Percentiles rank a stretch among this genome's conserved stretches.
These are phyloP conservation scores for Calonectria pseudoturangicola DNA, from an alignment of 2,329 filamentous ascomycete species.

Conservation along the genomic window DNA sequence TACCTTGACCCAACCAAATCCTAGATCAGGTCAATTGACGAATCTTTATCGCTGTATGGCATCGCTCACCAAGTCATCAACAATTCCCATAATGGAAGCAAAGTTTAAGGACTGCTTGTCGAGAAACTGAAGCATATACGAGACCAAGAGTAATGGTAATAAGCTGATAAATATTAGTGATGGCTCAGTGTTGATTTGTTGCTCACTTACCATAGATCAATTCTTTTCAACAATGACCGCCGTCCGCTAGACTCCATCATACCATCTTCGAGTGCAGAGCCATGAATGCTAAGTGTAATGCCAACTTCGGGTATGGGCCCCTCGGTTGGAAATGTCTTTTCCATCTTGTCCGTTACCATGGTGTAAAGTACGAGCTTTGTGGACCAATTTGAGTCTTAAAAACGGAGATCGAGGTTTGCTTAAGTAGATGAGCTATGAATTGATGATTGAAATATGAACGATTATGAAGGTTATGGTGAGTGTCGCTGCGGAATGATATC, in stretches of 20 bases:
- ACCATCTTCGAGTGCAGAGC: conserved; percentile 41
- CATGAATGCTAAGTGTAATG: conserved; percentile 42
- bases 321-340: conserved; percentile 29
- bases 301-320: conserved; percentile 42
- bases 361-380: background rate
- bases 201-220: conserved; percentile 43
- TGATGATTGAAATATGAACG: too few relatives aligned
- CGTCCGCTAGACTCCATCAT: background rate
- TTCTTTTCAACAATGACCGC: conserved; percentile 37
- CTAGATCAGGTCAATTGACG: conserved; percentile 21
- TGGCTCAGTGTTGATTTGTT: background rate
- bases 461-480: too few relatives aligned
- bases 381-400: background rate
- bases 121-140: conserved; percentile 51
- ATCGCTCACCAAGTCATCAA: conserved; percentile 43
- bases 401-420: background rate
- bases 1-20: conserved; percentile 45
- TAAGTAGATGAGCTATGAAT: conserved; percentile 8
- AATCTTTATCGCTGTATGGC: rapidly evolving
- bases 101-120: conserved; percentile 52
- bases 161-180: conserved; percentile 31
- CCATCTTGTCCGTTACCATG: conserved; percentile 37
- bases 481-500: too few relatives aligned
- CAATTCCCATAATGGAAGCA: conserved; percentile 51
- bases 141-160: conserved; percentile 48